A percentile compares a stretch with the other conserved stretches of the same genome.
Conservation (phyloP, 2,329 filamentous ascomycete genomes). For the Monilinia laxa region DNA sequence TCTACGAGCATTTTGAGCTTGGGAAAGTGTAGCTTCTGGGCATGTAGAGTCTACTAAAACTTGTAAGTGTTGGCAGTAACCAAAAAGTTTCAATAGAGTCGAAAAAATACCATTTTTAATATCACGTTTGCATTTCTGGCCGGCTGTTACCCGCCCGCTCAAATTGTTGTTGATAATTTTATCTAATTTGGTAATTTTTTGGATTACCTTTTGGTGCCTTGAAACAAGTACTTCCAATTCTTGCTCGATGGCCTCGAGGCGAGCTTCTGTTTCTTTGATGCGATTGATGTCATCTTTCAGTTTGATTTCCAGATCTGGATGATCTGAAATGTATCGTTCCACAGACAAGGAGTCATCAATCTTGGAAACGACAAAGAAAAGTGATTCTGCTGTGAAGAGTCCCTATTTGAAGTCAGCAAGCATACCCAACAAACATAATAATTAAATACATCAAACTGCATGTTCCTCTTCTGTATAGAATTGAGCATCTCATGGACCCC, state of each 20-base stretch:
- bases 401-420: not conserved
- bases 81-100: not conserved
- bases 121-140: not conserved
- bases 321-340: conserved; percentile 20
- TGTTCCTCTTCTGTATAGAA: conserved; percentile 21
- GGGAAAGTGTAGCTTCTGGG: not conserved
- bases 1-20: not conserved
- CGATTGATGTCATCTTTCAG: not conserved
- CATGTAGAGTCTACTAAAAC: not conserved
- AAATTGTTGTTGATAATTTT: not conserved
- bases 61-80: not conserved
- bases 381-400: conserved; percentile 20
- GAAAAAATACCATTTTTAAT: not conserved
- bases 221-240: not conserved
- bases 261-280: not conserved
- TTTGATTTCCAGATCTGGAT: conserved; percentile 20
- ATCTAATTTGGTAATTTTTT: not conserved
- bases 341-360: conserved; percentile 26
- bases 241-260: not conserved
- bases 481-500: conserved; percentile 27
- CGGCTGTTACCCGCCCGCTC: not conserved
- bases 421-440: not conserved
- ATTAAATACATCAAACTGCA: conserved; percentile 28
- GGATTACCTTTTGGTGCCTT: not conserved
- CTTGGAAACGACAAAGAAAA: conserved; percentile 31